These are phyloP conservation scores for Penicillium paxilli DNA, from an alignment of 495 filamentous ascomycete genomes.

Conservation along the genomic window DNA sequence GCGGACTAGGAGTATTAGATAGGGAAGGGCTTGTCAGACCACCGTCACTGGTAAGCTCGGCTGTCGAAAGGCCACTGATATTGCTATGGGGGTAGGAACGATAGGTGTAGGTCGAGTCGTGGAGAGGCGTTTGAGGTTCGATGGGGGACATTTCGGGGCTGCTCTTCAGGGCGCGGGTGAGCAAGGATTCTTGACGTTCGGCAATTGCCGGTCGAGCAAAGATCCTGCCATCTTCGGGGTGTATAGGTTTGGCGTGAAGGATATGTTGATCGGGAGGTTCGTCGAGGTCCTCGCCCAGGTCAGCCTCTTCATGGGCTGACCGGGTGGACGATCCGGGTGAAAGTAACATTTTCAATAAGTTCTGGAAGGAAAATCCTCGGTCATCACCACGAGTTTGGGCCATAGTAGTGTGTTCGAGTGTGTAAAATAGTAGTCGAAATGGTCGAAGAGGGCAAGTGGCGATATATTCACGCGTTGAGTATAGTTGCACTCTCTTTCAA, in stretches of 20 bases:
- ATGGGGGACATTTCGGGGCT: slow-evolving; percentile 55
- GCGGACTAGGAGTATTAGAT: slow-evolving; percentile 85
- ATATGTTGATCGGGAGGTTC: slow-evolving; percentile 45
- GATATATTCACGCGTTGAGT: neutral
- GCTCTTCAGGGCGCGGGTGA: slow-evolving; percentile 75
- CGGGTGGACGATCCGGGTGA: slow-evolving; percentile 41
- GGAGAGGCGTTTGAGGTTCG: slow-evolving; percentile 36
- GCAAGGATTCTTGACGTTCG: slow-evolving; percentile 68
- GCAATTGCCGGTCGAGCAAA: slow-evolving; percentile 35
- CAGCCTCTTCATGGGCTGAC: slow-evolving; percentile 40
- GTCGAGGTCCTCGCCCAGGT: slow-evolving; percentile 52
- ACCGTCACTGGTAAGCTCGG: slow-evolving; percentile 88
- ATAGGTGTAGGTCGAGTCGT: slow-evolving; percentile 41
- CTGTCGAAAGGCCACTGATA: slow-evolving; percentile 74
- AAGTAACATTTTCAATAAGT: slow-evolving; percentile 49
- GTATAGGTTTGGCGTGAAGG: slow-evolving; percentile 26
- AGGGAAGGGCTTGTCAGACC: slow-evolving; percentile 89
- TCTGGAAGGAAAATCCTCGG: slow-evolving; percentile 43
- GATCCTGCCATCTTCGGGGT: slow-evolving; percentile 29
- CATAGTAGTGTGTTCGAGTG: too few relatives aligned
- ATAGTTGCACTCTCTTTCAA: slow-evolving; percentile 29
- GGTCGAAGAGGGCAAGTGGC: slow-evolving; percentile 2
- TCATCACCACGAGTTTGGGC: slow-evolving; percentile 40
- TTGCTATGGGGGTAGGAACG: slow-evolving; percentile 76
- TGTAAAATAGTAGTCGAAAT: neutral